Evolutionary conservation across 805 yeast species (phyloP), one percentile per base, ranked within the genome.

Genomic region (Kodamaea restingae): DNA sequence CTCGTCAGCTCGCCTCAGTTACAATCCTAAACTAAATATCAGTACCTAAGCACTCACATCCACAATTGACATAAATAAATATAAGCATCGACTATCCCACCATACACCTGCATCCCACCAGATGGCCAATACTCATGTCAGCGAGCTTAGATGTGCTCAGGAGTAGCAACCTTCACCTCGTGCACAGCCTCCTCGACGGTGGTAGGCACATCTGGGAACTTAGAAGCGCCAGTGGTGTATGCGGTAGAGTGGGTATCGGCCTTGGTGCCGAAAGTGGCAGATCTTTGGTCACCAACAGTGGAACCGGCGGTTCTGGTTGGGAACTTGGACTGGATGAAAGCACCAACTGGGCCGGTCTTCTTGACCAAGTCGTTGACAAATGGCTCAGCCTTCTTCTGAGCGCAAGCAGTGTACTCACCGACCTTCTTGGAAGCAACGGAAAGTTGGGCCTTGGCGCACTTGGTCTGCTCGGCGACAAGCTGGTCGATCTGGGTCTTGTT

Each of bases 401-500:
- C 67, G 20, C 51, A 17, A 31, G 63, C 54, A 41, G 64, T 49
- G 49, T 50, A 52, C 55, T 75, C 76, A 24, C 67, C 52, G 21
- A 78, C 53, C 61, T 80, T 78, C 33, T 66, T 73, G 51, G 70
- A 72, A 35, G 78, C 79, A 26, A 73, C 33, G 47, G 57, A 56
- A 43, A 71, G 47, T 54, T 54, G 56, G 32, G 66, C 73, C 52
- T 70, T 73, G 35, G 78, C 79, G 25, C 73, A 32, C 48, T 57
- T 56, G 45, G 71, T 47, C 54, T 54, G 56, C 45, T 67, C 60
- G 38, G 71, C 72, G 31, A 80, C 73, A 32, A 77, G 73, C 35
- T 75, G 76, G 65, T 84, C 88, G 55, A 90, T 84, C 70, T 85
- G 82, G 55, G 73, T 73, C 73, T 87, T 81, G 76, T 84, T 80